Conservation (phyloP, 2,329 filamentous ascomycete species). For the Aspergillus pseudoviridinutans region DNA sequence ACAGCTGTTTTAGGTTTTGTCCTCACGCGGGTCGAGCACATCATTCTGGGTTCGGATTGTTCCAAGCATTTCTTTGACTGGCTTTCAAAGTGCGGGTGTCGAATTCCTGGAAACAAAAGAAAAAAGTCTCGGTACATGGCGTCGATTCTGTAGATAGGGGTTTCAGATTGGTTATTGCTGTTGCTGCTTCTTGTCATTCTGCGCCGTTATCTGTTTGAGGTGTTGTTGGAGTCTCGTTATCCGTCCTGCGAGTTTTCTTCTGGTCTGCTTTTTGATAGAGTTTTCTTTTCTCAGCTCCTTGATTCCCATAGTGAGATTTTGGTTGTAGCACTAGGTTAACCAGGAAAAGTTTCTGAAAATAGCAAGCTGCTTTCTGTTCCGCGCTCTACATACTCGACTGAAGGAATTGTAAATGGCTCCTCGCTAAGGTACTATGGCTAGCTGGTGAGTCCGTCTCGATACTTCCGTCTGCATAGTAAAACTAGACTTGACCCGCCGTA, state of each 20-base stretch:
- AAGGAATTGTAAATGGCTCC: not conserved
- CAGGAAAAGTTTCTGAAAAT: conserved; percentile 3
- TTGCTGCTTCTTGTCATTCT: not conserved
- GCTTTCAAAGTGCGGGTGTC: not conserved
- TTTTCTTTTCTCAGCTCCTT: not conserved
- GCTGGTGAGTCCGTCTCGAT: too few relatives aligned
- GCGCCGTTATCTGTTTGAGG: not conserved
- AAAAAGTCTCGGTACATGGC: not conserved
- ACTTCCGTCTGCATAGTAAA: not conserved
- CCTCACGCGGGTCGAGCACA: not conserved
- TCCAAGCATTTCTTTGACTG: not conserved
- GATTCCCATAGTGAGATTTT: not conserved
- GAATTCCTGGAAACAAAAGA: not conserved
- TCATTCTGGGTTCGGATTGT: not conserved
- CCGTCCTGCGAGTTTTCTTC: not conserved
- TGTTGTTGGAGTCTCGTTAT: not conserved
- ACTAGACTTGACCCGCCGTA: not conserved
- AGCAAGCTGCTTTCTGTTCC: not conserved
- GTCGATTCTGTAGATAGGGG: not conserved
- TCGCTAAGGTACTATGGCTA: too few relatives aligned
- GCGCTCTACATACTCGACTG: not conserved
- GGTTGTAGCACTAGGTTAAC: not conserved
- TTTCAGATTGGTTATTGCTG: not conserved
- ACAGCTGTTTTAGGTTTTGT: not conserved
- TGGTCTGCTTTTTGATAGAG: not conserved